Evolutionary conservation across 495 filamentous ascomycete genomes (phyloP).

Genomic region (Tuber microsphaerosporum): DNA sequence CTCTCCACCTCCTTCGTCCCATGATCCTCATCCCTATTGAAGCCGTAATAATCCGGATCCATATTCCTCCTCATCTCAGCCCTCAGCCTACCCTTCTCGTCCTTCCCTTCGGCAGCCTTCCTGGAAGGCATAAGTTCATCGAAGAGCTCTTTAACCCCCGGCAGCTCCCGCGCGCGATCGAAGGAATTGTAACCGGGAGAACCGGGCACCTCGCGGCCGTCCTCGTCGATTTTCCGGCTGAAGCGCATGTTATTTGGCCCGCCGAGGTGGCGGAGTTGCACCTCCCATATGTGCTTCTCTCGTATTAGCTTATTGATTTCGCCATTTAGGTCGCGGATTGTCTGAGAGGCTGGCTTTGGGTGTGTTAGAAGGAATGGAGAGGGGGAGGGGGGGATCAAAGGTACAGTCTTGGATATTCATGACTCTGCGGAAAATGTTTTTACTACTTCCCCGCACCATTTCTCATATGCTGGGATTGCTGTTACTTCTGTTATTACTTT

Average conservation of each 20-base stretch:
- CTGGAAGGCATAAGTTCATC: constrained; percentile 63
- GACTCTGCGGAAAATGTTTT: constrained; percentile 94
- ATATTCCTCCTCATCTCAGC: constrained; percentile 72
- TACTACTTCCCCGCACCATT: constrained; percentile 95
- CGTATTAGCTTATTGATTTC: constrained; percentile 99
- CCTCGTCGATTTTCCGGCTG: constrained; percentile 75
- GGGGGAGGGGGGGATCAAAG: neutral
- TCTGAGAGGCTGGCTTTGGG: constrained; percentile 61
- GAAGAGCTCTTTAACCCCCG: constrained; percentile 95
- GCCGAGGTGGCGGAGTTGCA: constrained; percentile 86
- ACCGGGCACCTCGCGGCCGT: constrained; percentile 82
- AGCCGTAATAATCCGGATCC: constrained; percentile 93
- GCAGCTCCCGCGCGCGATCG: constrained; percentile 80
- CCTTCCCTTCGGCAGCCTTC: constrained; percentile 52
- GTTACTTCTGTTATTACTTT: constrained; percentile 77
- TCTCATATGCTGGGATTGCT: constrained; percentile 80
- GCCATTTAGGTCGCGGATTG: constrained; percentile 93
- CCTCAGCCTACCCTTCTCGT: constrained; percentile 52
- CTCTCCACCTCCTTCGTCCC: constrained; percentile 80
- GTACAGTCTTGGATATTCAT: constrained; percentile 78
- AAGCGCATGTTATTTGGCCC: constrained; percentile 98
- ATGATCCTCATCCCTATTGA: constrained; percentile 90
- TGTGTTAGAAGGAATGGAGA: neutral
- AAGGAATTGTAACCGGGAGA: constrained; percentile 61
- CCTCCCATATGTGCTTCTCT: constrained; percentile 97